phyloP scores from a whole-genome alignment of 1,284 basidiomycete genomes.

The Austropuccinia psidii region DNA sequence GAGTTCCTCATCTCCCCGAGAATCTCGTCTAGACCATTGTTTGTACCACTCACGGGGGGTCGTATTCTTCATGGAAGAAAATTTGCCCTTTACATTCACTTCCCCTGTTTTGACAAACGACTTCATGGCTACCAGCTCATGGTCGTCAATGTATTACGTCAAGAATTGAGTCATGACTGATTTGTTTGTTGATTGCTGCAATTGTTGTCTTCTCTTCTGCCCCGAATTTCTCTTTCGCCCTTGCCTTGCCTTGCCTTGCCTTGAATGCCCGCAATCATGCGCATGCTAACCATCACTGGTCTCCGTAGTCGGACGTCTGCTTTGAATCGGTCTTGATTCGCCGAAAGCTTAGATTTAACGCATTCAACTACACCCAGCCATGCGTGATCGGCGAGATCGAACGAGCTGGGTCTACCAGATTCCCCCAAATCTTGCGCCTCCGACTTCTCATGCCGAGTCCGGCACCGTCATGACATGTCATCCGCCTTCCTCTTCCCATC shows the following conservation, averaged over 20 bases:
- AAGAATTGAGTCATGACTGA: background rate
- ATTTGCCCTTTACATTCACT: background rate
- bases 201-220: conserved; percentile 20
- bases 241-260: background rate
- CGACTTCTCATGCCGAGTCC: conserved; percentile 31
- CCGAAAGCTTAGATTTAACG: conserved; percentile 5
- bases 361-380: conserved; percentile 28
- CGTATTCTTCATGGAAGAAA: background rate
- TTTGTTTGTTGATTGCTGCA: conserved; percentile 22
- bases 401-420: conserved; percentile 34
- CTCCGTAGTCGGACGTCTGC: conserved; percentile 10
- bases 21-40: background rate
- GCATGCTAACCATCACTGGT: no score
- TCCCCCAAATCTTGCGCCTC: conserved; percentile 24
- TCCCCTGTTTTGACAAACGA: no score
- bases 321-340: conserved; percentile 17
- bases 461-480: conserved; percentile 17
- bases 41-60: background rate
- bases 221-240: conserved; percentile 14
- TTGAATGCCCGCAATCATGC: conserved; percentile 9
- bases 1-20: background rate
- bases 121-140: background rate
- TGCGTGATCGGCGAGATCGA: conserved; percentile 36
- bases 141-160: background rate
- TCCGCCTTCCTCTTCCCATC: conserved; percentile 28